Evolutionary conservation across 129 eudicot genomes (phyloP), one percentile per base, ranked within the genome.

Genomic region (Helichrysum umbraculigerum): DNA sequence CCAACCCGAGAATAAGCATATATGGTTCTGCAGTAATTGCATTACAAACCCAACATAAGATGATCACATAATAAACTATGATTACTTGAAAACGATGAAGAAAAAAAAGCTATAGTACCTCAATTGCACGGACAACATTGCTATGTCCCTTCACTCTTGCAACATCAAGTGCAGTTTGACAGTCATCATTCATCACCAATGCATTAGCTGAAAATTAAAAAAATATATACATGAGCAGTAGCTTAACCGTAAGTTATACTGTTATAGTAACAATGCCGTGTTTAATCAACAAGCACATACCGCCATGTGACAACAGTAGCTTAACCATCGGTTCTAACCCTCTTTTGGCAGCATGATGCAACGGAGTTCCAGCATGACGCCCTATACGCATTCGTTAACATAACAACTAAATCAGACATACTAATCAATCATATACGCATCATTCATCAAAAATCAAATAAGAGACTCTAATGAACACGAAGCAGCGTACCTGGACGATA

Each of bases 1-100:
- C 97, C 97, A 95, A 72, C 99, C 99, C 68, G 99, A 87, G 88
- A 89, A 91, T 67, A 94, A 86, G 88, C 97, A 87, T 35, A 89
- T 76, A 76, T 86, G 99, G 47, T 79, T 87, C 99, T 94, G 72
- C 35, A 29, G 68, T 71, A 74, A 39, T 58, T 0, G 50, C 63
- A 79, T 58, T 42, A 73, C 44, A 10, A 56, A 63, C 30, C 75
- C 71, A 75, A 68, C 68, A 50, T 33, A 41, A 78, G 59, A 41
- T 22, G 33, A 68, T 41, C 21, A 60, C 28, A 61, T 32, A 21
- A 29, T 78, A 39, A 52, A 22, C 25, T 41, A 74, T 51, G n/a
- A 72, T 39, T 54, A 58, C 7, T 20, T 79, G 4, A 56, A 56
- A 51, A 73, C 32, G 16, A 58, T 30, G 29, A 16, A 25, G 29